Evolutionary conservation across 805 yeast genomes (phyloP), one percentile per base, ranked within the genome.

Genomic region (Huiozyma sinensis): DNA sequence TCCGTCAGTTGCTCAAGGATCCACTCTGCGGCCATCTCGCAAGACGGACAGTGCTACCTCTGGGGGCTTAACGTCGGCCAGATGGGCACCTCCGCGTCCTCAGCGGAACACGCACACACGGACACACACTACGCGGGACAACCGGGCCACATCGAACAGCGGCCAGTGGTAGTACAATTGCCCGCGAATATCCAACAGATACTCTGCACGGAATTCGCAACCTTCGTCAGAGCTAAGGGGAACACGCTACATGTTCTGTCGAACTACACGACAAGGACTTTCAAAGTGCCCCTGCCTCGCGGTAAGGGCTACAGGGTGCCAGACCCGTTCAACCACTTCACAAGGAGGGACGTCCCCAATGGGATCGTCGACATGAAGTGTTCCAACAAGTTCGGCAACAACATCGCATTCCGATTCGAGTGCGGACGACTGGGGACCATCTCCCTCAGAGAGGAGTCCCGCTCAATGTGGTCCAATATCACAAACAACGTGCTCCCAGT

Each of bases 11-110:
- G 83, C 13, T 83, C 95, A 3, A 77, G 72, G 39, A 69, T 81
- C 9, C 94, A 85, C 57, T 77, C 90, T 1, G 57, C 61, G 4
- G 70, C 79, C 13, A 83, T 75, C 0, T 81, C 69, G 47, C 65
- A 79, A 0, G 57, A 65, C 37, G 74, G 72, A 7, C 47, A 54
- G n/a, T 50, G 82, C 1, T 74, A 65, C 47, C 60, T 76, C 34
- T 86, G 95, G 95, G 95, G 95, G 2, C 63, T 81, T 33, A 83
- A 86, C 55, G 64, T 77, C 33, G 95, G 95, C 0, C 95, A 86
- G 58, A 76, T 86, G 79, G 90, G 90, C 3, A 17, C 24, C 4
- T 17, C 24, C 24, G 24, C 24, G 24, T 17, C 24, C 24, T 17
- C 24, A 50, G 47, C 7, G 46, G 57, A 5, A 55, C 51, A 39